A percentile compares a stretch with the other conserved stretches of the same genome.
phyloP scores from a whole-genome alignment of 1,284 basidiomycete genomes.

The Ustilago curta region DNA sequence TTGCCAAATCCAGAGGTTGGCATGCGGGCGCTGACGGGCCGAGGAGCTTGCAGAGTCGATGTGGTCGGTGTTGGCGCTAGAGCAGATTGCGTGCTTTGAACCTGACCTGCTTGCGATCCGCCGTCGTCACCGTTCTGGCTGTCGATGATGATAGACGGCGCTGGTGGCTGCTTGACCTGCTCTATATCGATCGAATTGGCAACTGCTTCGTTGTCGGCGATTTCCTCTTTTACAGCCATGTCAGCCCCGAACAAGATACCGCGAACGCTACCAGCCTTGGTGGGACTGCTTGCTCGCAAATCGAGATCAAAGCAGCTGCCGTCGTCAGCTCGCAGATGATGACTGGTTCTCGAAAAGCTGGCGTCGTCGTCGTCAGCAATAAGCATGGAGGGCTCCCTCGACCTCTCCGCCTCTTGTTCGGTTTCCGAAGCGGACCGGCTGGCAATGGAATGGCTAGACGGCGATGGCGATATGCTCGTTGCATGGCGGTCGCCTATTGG shows the following conservation, averaged over 20 bases:
- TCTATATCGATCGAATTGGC: neutral
- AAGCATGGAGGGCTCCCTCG: slow-evolving; percentile 53
- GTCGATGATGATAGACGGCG: slow-evolving; percentile 26
- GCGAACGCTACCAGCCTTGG: slow-evolving; percentile 16
- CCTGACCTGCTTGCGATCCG: neutral
- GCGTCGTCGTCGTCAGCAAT: slow-evolving; percentile 28
- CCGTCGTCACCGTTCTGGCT: neutral
- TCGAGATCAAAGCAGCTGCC: slow-evolving; percentile 57
- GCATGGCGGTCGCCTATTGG: neutral
- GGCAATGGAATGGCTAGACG: slow-evolving; percentile 18
- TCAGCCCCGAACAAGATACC: neutral
- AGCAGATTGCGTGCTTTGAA: neutral
- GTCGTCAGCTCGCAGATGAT: slow-evolving; percentile 46
- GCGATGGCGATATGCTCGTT: slow-evolving; percentile 18
- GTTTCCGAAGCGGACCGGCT: slow-evolving; percentile 18
- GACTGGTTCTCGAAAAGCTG: slow-evolving; percentile 30
- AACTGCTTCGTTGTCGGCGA: neutral
- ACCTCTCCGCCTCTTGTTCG: slow-evolving; percentile 24
- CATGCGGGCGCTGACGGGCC: slow-evolving; percentile 17
- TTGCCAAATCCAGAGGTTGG: slow-evolving; percentile 42
- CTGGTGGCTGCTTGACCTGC: neutral
- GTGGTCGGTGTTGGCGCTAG: neutral
- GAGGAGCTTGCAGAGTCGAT: slow-evolving; percentile 12
- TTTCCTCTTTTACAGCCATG: neutral
- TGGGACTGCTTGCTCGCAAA: slow-evolving; percentile 24